Percentiles rank a stretch among this genome's conserved stretches.
phyloP scores from a whole-genome alignment of 768 basidiomycete genomes.

The Tricholoma bakamatsutake region DNA sequence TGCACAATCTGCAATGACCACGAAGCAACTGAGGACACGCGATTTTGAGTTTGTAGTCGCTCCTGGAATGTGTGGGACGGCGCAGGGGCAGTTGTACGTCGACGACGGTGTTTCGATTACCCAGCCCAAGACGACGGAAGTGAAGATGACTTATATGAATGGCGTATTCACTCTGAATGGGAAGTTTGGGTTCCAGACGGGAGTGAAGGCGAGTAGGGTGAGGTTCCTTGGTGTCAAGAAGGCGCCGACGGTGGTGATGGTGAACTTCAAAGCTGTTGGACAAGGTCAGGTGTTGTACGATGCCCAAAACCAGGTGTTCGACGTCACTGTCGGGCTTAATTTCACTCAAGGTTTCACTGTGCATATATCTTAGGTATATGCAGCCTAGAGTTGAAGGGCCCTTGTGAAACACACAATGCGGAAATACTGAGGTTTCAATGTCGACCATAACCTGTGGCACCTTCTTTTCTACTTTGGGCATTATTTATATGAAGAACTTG shows the following conservation, averaged over 20 bases:
- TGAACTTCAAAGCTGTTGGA: constrained; percentile 23
- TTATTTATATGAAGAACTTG: too few species aligned
- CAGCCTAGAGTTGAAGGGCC: too few species aligned
- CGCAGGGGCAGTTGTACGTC: constrained; percentile 49
- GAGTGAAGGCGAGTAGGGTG: constrained; percentile 31
- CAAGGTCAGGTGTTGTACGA: constrained; percentile 28
- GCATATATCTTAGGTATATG: constrained; percentile 3
- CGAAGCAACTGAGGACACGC: constrained; percentile 42
- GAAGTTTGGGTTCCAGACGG: constrained; percentile 29
- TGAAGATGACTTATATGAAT: constrained; percentile 27
- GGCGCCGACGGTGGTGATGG: constrained; percentile 22
- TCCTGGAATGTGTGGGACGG: constrained; percentile 44
- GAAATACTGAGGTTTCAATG: too few species aligned
- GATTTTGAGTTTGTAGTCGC: constrained; percentile 64
- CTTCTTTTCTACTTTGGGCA: too few species aligned
- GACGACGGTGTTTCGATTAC: constrained; percentile 58
- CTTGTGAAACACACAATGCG: too few species aligned
- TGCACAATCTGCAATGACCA: constrained; percentile 52
- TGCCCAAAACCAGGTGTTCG: constrained; percentile 33
- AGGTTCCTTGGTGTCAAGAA: constrained; percentile 31
- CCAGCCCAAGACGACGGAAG: constrained; percentile 25
- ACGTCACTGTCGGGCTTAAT: constrained; percentile 33
- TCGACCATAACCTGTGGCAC: too few species aligned
- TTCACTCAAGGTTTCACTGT: constrained; percentile 32
- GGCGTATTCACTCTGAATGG: constrained; percentile 30